A percentile compares a stretch with the other conserved stretches of the same genome.
Evolutionary conservation across 78 protist species (phyloP).

Genomic region (Dictyostelium firmibasis): DNA sequence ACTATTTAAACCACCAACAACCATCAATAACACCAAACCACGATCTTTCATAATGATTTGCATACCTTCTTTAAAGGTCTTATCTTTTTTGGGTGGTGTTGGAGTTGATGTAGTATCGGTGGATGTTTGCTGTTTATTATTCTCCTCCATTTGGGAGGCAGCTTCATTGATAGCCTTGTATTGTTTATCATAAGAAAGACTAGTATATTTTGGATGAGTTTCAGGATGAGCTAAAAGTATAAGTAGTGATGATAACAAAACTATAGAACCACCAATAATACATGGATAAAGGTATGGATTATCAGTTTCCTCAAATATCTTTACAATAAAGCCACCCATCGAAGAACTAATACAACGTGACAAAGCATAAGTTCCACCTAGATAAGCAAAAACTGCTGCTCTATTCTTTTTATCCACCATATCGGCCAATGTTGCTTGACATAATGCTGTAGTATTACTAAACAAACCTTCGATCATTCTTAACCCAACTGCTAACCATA

Average conservation of each 20-base stretch:
- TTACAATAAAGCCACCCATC: conserved; percentile 35
- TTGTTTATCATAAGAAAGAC: background rate
- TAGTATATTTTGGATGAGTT: conserved; percentile 61
- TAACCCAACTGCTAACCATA: conserved; percentile 18
- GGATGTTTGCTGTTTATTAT: background rate
- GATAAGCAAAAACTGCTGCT: conserved; percentile 52
- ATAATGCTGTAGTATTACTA: conserved; percentile 59
- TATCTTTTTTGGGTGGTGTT: conserved; percentile 3
- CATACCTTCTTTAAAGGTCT: conserved; percentile 25
- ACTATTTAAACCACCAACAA: conserved; percentile 45
- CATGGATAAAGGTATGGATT: conserved; percentile 74
- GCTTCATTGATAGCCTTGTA: background rate
- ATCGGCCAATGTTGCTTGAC: conserved; percentile 73
- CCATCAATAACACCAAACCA: background rate
- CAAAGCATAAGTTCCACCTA: conserved; percentile 63
- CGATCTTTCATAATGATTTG: conserved; percentile 8
- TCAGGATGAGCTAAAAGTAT: conserved; percentile 42
- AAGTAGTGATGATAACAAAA: background rate
- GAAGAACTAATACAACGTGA: conserved; percentile 61
- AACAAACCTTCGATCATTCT: conserved; percentile 58
- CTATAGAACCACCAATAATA: conserved; percentile 51
- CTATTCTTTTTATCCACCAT: conserved; percentile 61
- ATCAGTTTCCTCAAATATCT: background rate
- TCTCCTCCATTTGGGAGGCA: background rate
- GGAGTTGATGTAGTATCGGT: background rate